A percentile compares a stretch with the other conserved stretches of the same genome.
phyloP scores from a whole-genome alignment of 805 yeast genomes.

The Cyberlindnera samutprakarnensis region DNA sequence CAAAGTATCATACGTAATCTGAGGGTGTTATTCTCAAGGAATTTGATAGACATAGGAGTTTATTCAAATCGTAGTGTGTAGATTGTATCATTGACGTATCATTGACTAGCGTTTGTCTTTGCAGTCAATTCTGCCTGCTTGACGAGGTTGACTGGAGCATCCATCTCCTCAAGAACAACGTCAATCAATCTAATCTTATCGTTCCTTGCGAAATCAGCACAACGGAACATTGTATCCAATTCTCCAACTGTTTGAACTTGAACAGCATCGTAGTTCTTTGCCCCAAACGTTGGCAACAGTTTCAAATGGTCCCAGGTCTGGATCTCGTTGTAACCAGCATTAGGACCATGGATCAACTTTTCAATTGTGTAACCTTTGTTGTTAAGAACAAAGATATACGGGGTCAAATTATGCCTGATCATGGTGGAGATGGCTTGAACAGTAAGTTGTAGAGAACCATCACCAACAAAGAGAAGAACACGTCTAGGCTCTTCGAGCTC shows the following conservation, averaged over 20 bases:
- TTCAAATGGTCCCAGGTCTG: slow-evolving; percentile 60
- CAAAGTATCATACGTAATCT: slow-evolving; percentile 7
- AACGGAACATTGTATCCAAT: slow-evolving; percentile 40
- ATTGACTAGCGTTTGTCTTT: slow-evolving; percentile 1
- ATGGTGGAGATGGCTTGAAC: slow-evolving; percentile 64
- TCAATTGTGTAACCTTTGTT: slow-evolving; percentile 62
- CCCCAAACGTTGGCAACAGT: slow-evolving; percentile 40
- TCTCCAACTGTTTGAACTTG: slow-evolving; percentile 50
- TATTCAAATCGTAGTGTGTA: neutral
- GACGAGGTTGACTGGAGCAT: slow-evolving; percentile 56
- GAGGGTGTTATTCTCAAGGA: no score
- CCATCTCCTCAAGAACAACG: slow-evolving; percentile 57
- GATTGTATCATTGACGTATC: neutral
- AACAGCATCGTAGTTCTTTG: slow-evolving; percentile 41
- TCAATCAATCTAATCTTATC: slow-evolving; percentile 56
- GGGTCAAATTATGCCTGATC: slow-evolving; percentile 54
- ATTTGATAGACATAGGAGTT: neutral
- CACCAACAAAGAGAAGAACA: slow-evolving; percentile 61
- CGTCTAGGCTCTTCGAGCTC: slow-evolving; percentile 36
- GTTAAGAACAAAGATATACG: slow-evolving; percentile 33
- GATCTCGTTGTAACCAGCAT: slow-evolving; percentile 53
- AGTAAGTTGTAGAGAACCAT: slow-evolving; percentile 66
- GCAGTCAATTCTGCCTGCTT: slow-evolving; percentile 58
- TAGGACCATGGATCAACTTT: slow-evolving; percentile 59
- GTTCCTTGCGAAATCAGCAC: slow-evolving; percentile 40